Evolutionary conservation across 768 basidiomycete genomes (phyloP), one percentile per base, ranked within the genome.

Genomic region (Suillus occidentalis): DNA sequence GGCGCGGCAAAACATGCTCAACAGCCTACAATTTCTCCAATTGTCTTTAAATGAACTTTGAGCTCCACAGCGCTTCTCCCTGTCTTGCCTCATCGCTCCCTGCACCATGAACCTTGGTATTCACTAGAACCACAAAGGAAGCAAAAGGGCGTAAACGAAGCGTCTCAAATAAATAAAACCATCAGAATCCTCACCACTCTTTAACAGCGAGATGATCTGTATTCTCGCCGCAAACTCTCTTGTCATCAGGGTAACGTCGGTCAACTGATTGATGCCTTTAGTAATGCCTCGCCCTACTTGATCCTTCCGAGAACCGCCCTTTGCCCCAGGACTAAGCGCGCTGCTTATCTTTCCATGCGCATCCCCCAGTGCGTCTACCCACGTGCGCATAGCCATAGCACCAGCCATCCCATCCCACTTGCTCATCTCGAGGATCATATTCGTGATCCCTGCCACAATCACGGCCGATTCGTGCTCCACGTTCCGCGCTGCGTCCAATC

Each of bases 371-470:
- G 75, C 70, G 60, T 86, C 84, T 6, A 80, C 79, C 85, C 84
- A 85, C 12, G 83, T 85, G 42, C 82, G 78, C 79, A 85, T 83
- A 47, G 84, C 80, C 83, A 85, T 84, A 36, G 78, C 84, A 7
- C 83, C 82, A 4, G 84, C 81, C 83, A 85, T 84, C 9, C 81
- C 81, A 63, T 85, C 83, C 84, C 83, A 84, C 72, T 79, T 82
- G 71, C 83, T 85, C 75, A 84, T 79, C 72, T 84, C 83, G 66
- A 85, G 70, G 25, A 83, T 75, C 83, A 84, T 82, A 67, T 85
- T 83, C 64, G 85, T 84, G 50, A 84, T 73, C 13, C 84, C 85
- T 22, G 83, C 83, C 10, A 86, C 80, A 64, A 85, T 73, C 58
- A 82, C 71, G 13, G 83, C 81, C 52, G 80, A 79, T 69, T 86